These are phyloP conservation scores for Chlorella sp. DNA, from an alignment of 139 green algal genomes.

Conservation along the genomic window DNA sequence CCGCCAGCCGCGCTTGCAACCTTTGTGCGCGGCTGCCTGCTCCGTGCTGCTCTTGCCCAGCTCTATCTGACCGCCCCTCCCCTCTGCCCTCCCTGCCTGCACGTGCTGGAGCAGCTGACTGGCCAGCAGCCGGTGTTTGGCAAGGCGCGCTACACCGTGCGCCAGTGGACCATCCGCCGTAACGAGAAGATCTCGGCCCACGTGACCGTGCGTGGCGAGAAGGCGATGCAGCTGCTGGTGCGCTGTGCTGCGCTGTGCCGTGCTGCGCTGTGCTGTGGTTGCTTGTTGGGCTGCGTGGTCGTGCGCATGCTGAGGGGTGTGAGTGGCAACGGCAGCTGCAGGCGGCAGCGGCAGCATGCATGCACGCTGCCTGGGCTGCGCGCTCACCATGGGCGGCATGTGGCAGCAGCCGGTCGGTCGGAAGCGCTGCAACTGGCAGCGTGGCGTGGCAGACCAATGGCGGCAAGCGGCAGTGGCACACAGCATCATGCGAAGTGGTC, in stretches of 20 bases:
- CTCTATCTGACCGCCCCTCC: not conserved
- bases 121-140: slow-evolving; percentile 98
- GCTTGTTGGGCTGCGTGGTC: not conserved
- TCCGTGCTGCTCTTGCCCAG: too few species aligned
- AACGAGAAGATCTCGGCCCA: slow-evolving; percentile 99
- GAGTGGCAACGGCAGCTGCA: not conserved
- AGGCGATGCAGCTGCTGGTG: slow-evolving; percentile 97
- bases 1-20: too few species aligned
- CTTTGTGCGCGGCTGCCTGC: too few species aligned
- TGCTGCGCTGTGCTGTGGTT: too few species aligned
- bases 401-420: not conserved
- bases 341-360: not conserved
- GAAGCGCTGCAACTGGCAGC: too few species aligned
- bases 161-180: slow-evolving; percentile 96
- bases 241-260: not conserved
- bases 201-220: slow-evolving; percentile 98
- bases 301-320: not conserved
- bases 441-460: not conserved
- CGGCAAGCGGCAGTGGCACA: not conserved
- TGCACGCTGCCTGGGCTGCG: not conserved
- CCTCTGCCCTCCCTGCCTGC: not conserved
- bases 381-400: not conserved
- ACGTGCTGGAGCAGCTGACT: slow-evolving; percentile 99
- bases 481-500: too few species aligned
- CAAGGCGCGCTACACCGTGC: slow-evolving; percentile 98